Conservation (phyloP, 805 yeast species). For the Candida takata region DNA sequence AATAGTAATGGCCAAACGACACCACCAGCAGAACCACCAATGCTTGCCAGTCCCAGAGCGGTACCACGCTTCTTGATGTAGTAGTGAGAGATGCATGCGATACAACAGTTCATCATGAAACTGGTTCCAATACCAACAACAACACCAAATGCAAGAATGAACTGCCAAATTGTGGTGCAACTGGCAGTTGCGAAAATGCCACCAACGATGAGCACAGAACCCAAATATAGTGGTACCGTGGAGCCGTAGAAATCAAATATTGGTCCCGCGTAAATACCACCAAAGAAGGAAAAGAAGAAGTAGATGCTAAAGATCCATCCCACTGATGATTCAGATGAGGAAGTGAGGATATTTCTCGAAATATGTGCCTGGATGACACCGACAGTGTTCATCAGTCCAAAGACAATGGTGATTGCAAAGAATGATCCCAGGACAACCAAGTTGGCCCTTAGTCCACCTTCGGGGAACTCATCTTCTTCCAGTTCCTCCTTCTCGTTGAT, state of each 20-base stretch:
- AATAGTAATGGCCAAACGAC: constrained; percentile 38
- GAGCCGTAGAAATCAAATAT: constrained; percentile 57
- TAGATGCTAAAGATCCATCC: constrained; percentile 59
- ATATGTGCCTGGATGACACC: constrained; percentile 67
- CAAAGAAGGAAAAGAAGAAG: constrained; percentile 22
- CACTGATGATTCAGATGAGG: constrained; percentile 39
- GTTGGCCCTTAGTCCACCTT: constrained; percentile 38
- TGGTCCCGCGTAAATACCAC: constrained; percentile 35
- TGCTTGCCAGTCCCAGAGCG: constrained; percentile 36
- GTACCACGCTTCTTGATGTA: constrained; percentile 34
- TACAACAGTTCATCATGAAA: constrained; percentile 36
- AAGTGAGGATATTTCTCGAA: constrained; percentile 42
- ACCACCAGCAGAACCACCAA: constrained; percentile 45
- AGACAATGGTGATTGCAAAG: constrained; percentile 41
- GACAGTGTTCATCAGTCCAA: constrained; percentile 60
- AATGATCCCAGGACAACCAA: constrained; percentile 36
- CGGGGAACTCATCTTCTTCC: constrained; percentile 38
- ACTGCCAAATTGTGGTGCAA: constrained; percentile 38
- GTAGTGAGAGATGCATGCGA: constrained; percentile 38
- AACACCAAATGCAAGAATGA: constrained; percentile 43
- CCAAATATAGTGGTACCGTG: constrained; percentile 34
- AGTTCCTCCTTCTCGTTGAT: constrained; percentile 1
- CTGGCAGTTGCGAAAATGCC: constrained; percentile 38
- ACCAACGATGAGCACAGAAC: constrained; percentile 36
- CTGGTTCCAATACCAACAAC: constrained; percentile 38